These are phyloP conservation scores for Lyophyllum semitale DNA, from an alignment of 768 basidiomycete genomes.

Conservation along the genomic window DNA sequence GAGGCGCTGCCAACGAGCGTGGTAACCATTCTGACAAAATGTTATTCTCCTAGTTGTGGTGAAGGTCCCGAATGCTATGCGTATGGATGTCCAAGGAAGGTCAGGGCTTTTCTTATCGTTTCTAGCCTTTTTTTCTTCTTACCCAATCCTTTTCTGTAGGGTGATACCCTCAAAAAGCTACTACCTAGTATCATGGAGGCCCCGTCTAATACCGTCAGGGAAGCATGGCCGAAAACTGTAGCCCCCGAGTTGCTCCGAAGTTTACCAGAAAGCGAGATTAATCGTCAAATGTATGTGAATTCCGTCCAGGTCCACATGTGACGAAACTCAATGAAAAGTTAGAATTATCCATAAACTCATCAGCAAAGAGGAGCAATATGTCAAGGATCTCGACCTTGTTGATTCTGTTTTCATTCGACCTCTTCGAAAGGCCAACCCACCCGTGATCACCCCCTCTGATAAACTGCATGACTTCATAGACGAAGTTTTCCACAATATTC, in stretches of 20 bases:
- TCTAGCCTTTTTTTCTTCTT: not conserved
- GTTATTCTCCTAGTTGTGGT: constrained; percentile 84
- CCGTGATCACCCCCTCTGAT: constrained; percentile 45
- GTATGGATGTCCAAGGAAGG: constrained; percentile 76
- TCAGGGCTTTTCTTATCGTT: constrained; percentile 21
- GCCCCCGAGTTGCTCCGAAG: constrained; percentile 38
- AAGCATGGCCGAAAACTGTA: constrained; percentile 50
- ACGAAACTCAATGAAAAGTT: not conserved
- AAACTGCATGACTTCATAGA: constrained; percentile 82
- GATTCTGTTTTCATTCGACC: constrained; percentile 65
- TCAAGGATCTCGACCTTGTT: constrained; percentile 83
- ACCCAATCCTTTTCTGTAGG: constrained; percentile 19
- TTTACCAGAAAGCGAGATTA: constrained; percentile 76
- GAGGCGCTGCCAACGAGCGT: constrained; percentile 85
- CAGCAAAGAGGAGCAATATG: constrained; percentile 86
- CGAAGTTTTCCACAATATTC: constrained; percentile 85
- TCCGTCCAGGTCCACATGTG: not conserved
- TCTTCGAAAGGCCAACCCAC: constrained; percentile 44
- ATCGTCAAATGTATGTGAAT: constrained; percentile 68
- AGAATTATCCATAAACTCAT: constrained; percentile 89
- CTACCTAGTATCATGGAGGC: constrained; percentile 25
- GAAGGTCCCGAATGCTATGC: constrained; percentile 83
- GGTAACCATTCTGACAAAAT: constrained; percentile 82
- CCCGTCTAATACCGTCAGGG: constrained; percentile 47
- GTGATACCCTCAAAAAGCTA: constrained; percentile 29